Evolutionary conservation across 2,329 filamentous ascomycete species (phyloP), one percentile per base, ranked within the genome.

Genomic region (Phyllosticta paracitricarpa): DNA sequence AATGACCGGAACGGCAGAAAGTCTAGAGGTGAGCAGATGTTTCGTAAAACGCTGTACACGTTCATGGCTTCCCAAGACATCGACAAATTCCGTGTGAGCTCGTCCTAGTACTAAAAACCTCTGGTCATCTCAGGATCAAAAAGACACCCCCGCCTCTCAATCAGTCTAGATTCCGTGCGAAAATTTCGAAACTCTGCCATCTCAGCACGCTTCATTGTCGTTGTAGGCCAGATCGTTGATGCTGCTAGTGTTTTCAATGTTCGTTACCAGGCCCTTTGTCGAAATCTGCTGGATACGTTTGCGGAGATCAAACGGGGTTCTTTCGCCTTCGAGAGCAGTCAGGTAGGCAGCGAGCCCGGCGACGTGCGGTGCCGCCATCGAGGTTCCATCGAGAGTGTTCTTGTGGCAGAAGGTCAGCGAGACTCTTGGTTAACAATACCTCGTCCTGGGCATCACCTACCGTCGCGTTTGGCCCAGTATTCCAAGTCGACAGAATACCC

Each of bases 331-430:
- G 61, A 99, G 91, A 66, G 94, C 99, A 64, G 99, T 86, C 79
- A 96, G 89, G 84, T 99, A 99, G 79, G 94, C 94, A 70, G 97
- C 82, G 66, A 99, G 90, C 84, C 94, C 94, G 73, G 87, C 88
- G 74, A 99, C 89, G 78, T 99, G 94, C 69, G 94, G 94, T 64
- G 94, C 97, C 64, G 94, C 94, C 94, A 99, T 99, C 60, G 94
- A 99, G 67, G 94, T 99, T 76, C 94, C 94, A 51, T 93, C 97
- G 81, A 99, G 99, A 79, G 91, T 97, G 86, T 99, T 99, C 58
- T 61, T 6, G n/a, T 40, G 9, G 19, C 25, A 26, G 51, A 24
- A 54, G 1, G 26, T 61, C 54, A 61, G 58, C 54, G 28, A 22
- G 19, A 22, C 19, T 22, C 19, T 2, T 22, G 19, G 19, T 22